Evolutionary conservation across 2,329 filamentous ascomycete species (phyloP).

Genomic region (Penicillium verrucosum): DNA sequence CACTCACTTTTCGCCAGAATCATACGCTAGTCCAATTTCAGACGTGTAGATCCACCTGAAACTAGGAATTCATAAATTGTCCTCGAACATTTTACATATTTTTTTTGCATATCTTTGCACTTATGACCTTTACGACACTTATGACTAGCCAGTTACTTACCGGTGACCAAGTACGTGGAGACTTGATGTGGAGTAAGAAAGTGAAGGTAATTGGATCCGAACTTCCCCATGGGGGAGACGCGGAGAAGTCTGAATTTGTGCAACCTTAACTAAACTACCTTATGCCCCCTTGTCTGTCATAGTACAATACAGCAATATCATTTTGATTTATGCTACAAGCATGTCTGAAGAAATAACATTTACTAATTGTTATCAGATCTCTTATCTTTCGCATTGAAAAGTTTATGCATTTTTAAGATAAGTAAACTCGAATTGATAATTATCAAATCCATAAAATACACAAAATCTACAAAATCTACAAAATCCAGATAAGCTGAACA

Average conservation of each 20-base stretch:
- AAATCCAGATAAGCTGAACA: neutral
- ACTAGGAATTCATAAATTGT: neutral
- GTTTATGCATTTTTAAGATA: neutral
- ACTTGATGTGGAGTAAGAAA: neutral
- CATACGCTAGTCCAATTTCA: neutral
- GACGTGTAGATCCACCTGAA: neutral
- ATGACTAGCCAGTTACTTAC: neutral
- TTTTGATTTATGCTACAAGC: too few species aligned
- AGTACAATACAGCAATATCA: too few species aligned
- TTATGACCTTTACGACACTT: neutral
- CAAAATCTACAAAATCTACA: neutral
- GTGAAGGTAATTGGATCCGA: neutral
- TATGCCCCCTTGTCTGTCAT: neutral
- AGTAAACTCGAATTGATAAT: neutral
- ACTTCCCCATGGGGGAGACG: slow-evolving; percentile 7
- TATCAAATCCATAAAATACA: neutral
- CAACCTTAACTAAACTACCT: slow-evolving; percentile 1
- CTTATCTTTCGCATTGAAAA: neutral
- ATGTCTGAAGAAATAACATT: too few species aligned
- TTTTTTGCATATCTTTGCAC: too few species aligned
- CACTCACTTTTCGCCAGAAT: neutral
- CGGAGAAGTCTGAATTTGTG: neutral
- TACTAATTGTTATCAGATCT: neutral
- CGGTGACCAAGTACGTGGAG: slow-evolving; percentile 2
- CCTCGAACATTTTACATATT: neutral